Evolutionary conservation across 2,329 filamentous ascomycete species (phyloP).

Genomic region (Bipolaris cookei): DNA sequence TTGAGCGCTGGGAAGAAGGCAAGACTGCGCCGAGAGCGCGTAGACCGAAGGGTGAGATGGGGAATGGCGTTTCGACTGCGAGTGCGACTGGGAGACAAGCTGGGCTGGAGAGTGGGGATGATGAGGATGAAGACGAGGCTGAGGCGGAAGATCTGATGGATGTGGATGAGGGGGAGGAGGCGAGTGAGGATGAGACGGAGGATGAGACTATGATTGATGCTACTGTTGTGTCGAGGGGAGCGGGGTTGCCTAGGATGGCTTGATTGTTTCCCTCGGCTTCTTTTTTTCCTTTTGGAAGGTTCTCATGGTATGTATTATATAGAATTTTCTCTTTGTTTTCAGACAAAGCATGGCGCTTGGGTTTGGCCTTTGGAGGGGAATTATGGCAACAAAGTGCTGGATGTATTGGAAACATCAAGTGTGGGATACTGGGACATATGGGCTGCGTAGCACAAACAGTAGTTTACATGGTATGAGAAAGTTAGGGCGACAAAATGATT

Average conservation of each 20-base stretch:
- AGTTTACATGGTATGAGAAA: too few species aligned
- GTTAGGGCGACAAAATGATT: too few species aligned
- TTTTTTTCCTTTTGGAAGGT: neutral
- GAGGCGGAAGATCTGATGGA: constrained; percentile 20
- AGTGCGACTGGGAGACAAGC: constrained; percentile 3
- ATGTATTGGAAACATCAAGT: too few species aligned
- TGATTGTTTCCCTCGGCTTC: neutral
- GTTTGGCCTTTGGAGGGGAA: neutral
- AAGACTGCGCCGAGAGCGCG: constrained; percentile 28
- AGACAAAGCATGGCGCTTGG: neutral
- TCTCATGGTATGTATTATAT: neutral
- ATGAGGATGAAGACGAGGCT: constrained; percentile 5
- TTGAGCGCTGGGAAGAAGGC: constrained; percentile 71
- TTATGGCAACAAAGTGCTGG: too few species aligned
- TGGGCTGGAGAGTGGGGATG: constrained; percentile 15
- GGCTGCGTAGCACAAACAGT: too few species aligned
- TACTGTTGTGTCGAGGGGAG: neutral
- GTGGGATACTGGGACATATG: too few species aligned
- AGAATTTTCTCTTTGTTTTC: neutral
- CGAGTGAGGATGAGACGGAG: constrained; percentile 8
- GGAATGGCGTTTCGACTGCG: neutral
- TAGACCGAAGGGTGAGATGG: constrained; percentile 28
- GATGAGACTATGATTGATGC: constrained; percentile 6
- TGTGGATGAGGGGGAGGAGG: constrained; percentile 38
- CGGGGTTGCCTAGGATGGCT: constrained; percentile 20